A percentile compares a stretch with the other conserved stretches of the same genome.
phyloP scores from a whole-genome alignment of 1,284 basidiomycete species.

The Neonothopanus nambi region DNA sequence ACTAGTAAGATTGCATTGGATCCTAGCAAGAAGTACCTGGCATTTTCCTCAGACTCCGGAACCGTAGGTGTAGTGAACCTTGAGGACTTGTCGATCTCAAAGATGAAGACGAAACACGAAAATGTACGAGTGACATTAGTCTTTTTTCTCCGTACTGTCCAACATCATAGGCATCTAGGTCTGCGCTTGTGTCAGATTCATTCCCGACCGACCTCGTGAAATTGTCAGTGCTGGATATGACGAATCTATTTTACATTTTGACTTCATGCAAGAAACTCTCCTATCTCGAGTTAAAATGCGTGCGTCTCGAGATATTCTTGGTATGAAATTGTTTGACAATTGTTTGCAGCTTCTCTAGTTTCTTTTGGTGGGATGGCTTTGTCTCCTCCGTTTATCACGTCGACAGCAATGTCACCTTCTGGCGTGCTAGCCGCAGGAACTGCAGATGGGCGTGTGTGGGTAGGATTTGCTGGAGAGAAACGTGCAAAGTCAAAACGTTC shows the following conservation, averaged over 20 bases:
- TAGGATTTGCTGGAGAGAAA: slow-evolving; percentile 70
- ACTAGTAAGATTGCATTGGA: slow-evolving; percentile 62
- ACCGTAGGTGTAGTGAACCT: slow-evolving; percentile 65
- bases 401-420: slow-evolving; percentile 52
- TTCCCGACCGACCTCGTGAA: slow-evolving; percentile 68
- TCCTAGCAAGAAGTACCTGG: slow-evolving; percentile 54
- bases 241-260: slow-evolving; percentile 64
- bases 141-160: slow-evolving; percentile 6
- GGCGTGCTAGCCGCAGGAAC: slow-evolving; percentile 70
- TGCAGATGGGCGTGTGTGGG: slow-evolving; percentile 70
- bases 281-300: slow-evolving; percentile 63
- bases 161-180: slow-evolving; percentile 45
- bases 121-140: slow-evolving; percentile 42
- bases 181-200: slow-evolving; percentile 65
- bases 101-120: slow-evolving; percentile 62
- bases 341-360: slow-evolving; percentile 37
- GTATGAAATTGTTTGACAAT: not conserved
- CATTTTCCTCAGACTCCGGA: slow-evolving; percentile 71
- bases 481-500: slow-evolving; percentile 42
- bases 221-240: slow-evolving; percentile 79
- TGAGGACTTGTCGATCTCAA: slow-evolving; percentile 41
- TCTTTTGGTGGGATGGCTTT: slow-evolving; percentile 51
- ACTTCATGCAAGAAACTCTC: slow-evolving; percentile 54
- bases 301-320: slow-evolving; percentile 30
- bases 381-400: slow-evolving; percentile 73